Evolutionary conservation across 225 moss, liverwort and hornwort species (phyloP).

Genomic region (Physcomitrium patens): DNA sequence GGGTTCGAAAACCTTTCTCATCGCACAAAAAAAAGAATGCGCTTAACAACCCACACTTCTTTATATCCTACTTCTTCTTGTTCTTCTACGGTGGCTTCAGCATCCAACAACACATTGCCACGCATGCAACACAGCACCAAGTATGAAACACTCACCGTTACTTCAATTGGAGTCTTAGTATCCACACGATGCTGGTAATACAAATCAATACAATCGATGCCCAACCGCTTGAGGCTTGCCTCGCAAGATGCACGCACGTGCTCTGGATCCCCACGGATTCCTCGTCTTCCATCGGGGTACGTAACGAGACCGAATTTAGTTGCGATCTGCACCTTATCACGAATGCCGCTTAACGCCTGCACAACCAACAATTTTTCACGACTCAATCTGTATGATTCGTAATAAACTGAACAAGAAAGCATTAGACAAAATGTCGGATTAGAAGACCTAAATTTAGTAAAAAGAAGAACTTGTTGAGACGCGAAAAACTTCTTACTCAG

Average conservation of each 20-base stretch:
- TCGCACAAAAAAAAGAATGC: background rate
- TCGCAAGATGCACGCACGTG: constrained; percentile 63
- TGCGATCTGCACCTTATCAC: constrained; percentile 72
- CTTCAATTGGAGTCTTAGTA: constrained; percentile 62
- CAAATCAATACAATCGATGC: constrained; percentile 68
- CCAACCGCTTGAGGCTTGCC: constrained; percentile 70
- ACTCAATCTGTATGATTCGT: background rate
- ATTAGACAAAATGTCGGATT: background rate
- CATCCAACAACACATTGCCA: background rate
- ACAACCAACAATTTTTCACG: background rate
- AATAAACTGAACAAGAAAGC: background rate
- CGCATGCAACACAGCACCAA: background rate
- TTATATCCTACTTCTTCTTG: too few species aligned
- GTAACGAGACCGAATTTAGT: constrained; percentile 56
- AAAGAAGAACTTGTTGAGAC: too few species aligned
- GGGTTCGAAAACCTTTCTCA: background rate
- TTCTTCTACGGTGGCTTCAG: background rate
- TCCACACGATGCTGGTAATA: constrained; percentile 85
- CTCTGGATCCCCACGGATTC: constrained; percentile 63
- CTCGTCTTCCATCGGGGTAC: background rate
- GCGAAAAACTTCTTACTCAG: too few species aligned
- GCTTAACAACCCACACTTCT: background rate
- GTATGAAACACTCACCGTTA: constrained; percentile 50
- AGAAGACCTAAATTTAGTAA: too few species aligned
- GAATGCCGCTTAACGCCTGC: constrained; percentile 70